phyloP scores from a whole-genome alignment of 2,329 filamentous ascomycete genomes.

The Sarocladium strictum region DNA sequence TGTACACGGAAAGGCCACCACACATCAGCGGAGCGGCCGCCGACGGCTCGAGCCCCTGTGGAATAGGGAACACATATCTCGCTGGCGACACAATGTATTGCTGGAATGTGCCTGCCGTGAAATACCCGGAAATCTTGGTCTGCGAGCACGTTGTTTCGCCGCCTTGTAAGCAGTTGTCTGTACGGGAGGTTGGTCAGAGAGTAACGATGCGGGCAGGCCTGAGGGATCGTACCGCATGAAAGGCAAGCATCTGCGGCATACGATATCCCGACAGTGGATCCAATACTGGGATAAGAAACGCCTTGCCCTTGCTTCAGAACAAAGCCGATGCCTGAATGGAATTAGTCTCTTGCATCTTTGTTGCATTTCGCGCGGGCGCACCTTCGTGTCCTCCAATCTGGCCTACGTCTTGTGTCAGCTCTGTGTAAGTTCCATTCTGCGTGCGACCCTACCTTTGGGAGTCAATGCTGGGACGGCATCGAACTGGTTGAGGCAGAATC shows the following conservation, averaged over 20 bases:
- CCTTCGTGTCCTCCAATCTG: slow-evolving; percentile 6
- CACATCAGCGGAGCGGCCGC: slow-evolving; percentile 58
- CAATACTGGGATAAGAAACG: not conserved
- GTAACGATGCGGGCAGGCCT: not conserved
- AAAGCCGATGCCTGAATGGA: not conserved
- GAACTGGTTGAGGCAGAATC: slow-evolving; percentile 12
- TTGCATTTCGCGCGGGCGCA: not conserved
- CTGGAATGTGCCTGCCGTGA: slow-evolving; percentile 20
- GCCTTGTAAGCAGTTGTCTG: slow-evolving; percentile 10
- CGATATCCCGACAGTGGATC: not conserved
- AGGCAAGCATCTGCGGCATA: slow-evolving; percentile 7
- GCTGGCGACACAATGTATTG: slow-evolving; percentile 15
- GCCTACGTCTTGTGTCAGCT: not conserved
- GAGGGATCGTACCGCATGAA: not conserved
- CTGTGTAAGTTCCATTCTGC: not conserved
- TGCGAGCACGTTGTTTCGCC: slow-evolving; percentile 13
- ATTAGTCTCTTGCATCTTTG: not conserved
- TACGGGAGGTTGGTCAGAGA: not conserved
- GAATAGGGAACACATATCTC: slow-evolving; percentile 39
- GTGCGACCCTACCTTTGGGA: not conserved
- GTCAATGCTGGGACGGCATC: not conserved
- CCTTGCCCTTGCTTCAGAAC: slow-evolving; percentile 4
- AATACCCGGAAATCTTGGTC: slow-evolving; percentile 18
- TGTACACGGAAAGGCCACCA: slow-evolving; percentile 61
- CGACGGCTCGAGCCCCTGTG: slow-evolving; percentile 26